A percentile compares a stretch with the other conserved stretches of the same genome.
phyloP scores from a whole-genome alignment of 805 yeast species.

The Ogataea angusta region DNA sequence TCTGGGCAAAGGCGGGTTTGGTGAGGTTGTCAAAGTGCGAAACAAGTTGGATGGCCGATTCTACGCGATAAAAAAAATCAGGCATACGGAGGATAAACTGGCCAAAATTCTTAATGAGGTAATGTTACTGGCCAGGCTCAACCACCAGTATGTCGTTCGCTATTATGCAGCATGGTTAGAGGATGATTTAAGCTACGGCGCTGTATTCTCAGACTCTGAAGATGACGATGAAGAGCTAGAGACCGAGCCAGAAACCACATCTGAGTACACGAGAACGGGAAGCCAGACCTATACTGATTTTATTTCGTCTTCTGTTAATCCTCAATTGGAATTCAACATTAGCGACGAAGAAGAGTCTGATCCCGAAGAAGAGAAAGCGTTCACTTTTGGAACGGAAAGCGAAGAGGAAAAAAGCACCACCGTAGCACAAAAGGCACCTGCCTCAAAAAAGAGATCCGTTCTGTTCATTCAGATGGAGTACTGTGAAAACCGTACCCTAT shows the following conservation, averaged over 20 bases:
- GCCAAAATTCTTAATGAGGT: conserved; percentile 87
- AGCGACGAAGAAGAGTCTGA: conserved; percentile 33
- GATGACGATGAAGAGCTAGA: conserved; percentile 24
- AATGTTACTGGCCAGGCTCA: conserved; percentile 82
- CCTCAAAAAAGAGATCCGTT: conserved; percentile 49
- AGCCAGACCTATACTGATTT: conserved; percentile 54
- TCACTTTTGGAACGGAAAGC: conserved; percentile 26
- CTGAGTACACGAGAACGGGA: conserved; percentile 27
- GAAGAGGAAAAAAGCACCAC: conserved; percentile 1
- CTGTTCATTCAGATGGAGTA: conserved; percentile 97
- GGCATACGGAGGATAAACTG: conserved; percentile 75
- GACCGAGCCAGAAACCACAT: conserved; percentile 31
- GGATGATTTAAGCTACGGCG: conserved; percentile 43
- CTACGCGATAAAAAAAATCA: conserved; percentile 90
- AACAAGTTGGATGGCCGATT: conserved; percentile 91
- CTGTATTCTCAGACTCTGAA: conserved; percentile 17
- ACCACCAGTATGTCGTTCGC: conserved; percentile 93
- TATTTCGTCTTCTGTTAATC: conserved; percentile 59
- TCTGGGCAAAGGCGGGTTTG: conserved; percentile 93
- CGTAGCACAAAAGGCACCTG: conserved; percentile 7
- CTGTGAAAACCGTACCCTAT: conserved; percentile 89
- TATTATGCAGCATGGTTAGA: conserved; percentile 98
- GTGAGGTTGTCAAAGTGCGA: conserved; percentile 96
- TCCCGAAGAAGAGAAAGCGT: conserved; percentile 20
- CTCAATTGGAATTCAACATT: conserved; percentile 54